Base-by-base conservation (phyloP, 106 monocot species). In the Dendrobium nobile region DNA sequence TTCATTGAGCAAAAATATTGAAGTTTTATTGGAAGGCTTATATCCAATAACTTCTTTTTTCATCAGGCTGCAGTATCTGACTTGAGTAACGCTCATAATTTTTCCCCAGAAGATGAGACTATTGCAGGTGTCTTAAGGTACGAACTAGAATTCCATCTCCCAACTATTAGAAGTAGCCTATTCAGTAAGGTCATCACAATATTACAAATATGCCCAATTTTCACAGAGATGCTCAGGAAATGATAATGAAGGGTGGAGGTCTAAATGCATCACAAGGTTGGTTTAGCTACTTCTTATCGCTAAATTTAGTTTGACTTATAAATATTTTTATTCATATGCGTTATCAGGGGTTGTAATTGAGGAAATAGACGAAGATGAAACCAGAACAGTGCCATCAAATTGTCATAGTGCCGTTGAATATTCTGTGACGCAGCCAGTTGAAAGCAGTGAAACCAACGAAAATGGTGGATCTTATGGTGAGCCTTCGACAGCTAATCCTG, bases 51-150 rank as follows among this genome's bases (percentile, higher is more conserved):
- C 27, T 20, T 47, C 19, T 47, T 27, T 76, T 19, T 82, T 33
- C 47, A 44, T 80, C 81, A 99, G 98, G 92, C 91, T 82, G 92
- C 95, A 64, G 84, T 93, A 20, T 82, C 84, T 80, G 99, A 99
- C 78, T 88, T 99, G 81, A 85, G 72, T 16, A 88, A 84, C 77
- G 93, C 95, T 64, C 85, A 91, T 91, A 85, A 88, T 84, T 54
- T 88, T 78, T 95, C 93, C 31, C 95, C 93, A 65, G 99, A 95
- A 41, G 99, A 99, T 88, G 99, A 95, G 79, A 99, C 99, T 56
- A 90, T 99, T 84, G 87, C 86, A 79, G 91, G 83, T 76, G 86
- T 85, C 27, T 82, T 93, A 45, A 90, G 91, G 99, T 99, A 86
- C 54, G 68, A 61, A 20, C 43, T 26, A 43, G 75, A 31, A 19